phyloP scores from a whole-genome alignment of 345 rosid genomes.

The Nephelium lappaceum region DNA sequence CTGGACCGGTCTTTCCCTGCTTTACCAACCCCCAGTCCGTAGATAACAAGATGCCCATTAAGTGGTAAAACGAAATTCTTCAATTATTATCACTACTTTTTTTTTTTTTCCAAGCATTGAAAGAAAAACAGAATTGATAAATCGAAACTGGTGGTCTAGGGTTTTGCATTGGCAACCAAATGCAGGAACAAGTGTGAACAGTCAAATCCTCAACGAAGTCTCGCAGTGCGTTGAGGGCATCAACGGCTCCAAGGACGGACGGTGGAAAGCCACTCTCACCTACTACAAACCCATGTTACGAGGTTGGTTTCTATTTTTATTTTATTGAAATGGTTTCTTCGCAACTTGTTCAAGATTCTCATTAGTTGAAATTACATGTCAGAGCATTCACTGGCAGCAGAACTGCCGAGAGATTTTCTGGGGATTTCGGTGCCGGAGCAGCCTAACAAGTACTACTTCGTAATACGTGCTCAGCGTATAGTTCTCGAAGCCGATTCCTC shows the following conservation, averaged over 20 bases:
- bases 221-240: conserved; percentile 83
- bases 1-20: no score
- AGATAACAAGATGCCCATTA: conserved; percentile 42
- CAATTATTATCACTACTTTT: neutral
- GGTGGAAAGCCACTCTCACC: conserved; percentile 87
- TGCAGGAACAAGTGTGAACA: conserved; percentile 78
- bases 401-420: conserved; percentile 79
- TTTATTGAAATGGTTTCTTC: neutral
- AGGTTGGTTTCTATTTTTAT: conserved; percentile 40
- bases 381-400: conserved; percentile 52
- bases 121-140: neutral
- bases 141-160: conserved; percentile 39
- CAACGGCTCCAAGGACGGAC: conserved; percentile 84
- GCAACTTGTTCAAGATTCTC: neutral
- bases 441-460: conserved; percentile 79
- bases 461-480: conserved; percentile 65
- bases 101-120: neutral
- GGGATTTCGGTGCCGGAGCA: conserved; percentile 80
- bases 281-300: conserved; percentile 66
- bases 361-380: neutral
- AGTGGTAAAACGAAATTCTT: conserved; percentile 39
- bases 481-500: conserved; percentile 80
- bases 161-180: conserved; percentile 94
- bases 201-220: conserved; percentile 82
- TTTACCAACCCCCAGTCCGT: neutral